phyloP scores from a whole-genome alignment of 345 rosid species.

The Gossypium sturtianum region DNA sequence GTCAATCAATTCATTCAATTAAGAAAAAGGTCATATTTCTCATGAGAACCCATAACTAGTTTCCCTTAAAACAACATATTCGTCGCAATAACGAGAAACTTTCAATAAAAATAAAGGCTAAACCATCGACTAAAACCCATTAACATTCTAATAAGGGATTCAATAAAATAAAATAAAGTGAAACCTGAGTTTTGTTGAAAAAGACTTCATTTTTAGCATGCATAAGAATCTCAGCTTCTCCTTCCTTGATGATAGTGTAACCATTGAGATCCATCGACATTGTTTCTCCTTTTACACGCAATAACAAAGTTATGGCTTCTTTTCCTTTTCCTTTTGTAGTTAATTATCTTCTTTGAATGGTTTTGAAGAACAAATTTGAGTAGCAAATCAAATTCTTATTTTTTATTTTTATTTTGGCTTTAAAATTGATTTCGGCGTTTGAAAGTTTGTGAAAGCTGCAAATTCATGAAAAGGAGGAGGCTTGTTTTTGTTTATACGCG shows the following conservation, averaged over 20 bases:
- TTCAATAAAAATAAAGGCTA: neutral
- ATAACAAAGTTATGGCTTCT: neutral
- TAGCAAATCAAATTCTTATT: too few species aligned
- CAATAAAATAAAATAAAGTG: conserved; percentile 4
- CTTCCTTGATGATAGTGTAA: conserved; percentile 77
- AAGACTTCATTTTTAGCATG: conserved; percentile 88
- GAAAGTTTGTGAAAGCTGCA: too few species aligned
- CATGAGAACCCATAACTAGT: neutral
- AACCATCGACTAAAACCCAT: neutral
- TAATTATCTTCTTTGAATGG: too few species aligned
- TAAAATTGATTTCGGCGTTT: too few species aligned
- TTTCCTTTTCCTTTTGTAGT: neutral
- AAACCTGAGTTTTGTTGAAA: conserved; percentile 88
- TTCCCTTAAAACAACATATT: neutral
- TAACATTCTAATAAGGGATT: conserved; percentile 3
- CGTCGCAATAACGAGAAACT: neutral
- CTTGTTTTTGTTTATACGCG: too few species aligned
- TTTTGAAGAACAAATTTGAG: too few species aligned
- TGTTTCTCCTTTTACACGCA: conserved; percentile 23
- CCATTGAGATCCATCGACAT: conserved; percentile 53
- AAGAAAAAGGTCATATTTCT: neutral
- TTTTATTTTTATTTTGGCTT: too few species aligned
- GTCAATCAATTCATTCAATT: neutral
- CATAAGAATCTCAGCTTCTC: conserved; percentile 96
- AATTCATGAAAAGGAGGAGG: too few species aligned